Conservation (phyloP, 345 rosid species). For the Microcos paniculata region DNA sequence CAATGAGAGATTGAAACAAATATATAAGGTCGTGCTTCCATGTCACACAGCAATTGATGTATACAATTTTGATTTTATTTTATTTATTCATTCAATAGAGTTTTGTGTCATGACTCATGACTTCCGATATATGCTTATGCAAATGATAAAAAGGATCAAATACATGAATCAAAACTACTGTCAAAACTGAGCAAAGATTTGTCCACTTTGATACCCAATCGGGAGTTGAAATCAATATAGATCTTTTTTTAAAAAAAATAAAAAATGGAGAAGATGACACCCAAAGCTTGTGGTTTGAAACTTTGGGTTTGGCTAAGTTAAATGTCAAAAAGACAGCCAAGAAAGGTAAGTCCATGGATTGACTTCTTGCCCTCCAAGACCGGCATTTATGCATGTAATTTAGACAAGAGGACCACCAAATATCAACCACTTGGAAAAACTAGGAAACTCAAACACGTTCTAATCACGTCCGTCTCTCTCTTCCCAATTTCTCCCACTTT, state of each 20-base stretch:
- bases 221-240: neutral
- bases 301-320: neutral
- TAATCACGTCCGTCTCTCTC: neutral
- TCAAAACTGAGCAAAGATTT: neutral
- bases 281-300: neutral
- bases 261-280: neutral
- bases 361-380: slow-evolving; percentile 7
- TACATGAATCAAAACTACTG: neutral
- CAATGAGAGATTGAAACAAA: neutral
- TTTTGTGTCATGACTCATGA: too few relatives aligned
- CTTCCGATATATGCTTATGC: neutral
- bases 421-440: neutral
- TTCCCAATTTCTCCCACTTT: too few relatives aligned
- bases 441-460: neutral
- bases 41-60: neutral
- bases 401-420: neutral
- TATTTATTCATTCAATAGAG: too few relatives aligned
- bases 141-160: neutral
- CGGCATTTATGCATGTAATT: slow-evolving; percentile 4
- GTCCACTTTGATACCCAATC: neutral
- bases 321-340: neutral
- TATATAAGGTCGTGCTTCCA: neutral
- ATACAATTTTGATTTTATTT: neutral
- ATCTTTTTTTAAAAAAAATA: too few relatives aligned
- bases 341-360: neutral